Percentiles rank a stretch among this genome's conserved stretches.
Evolutionary conservation across 257 asterid genomes (phyloP).

Genomic region (Ilex aquifolium): DNA sequence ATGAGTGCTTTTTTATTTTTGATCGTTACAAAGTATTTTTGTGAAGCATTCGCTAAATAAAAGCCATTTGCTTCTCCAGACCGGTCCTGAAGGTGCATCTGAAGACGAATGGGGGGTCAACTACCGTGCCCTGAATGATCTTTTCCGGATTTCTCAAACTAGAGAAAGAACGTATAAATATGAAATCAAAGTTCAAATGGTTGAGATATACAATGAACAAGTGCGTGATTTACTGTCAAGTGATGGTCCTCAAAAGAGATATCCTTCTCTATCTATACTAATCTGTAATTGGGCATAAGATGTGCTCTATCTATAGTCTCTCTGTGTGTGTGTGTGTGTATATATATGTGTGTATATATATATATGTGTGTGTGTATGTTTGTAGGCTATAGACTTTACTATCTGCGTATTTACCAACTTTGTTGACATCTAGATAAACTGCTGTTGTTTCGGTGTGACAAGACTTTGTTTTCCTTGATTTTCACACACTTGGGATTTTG

Average conservation of each 20-base stretch:
- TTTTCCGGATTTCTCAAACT: constrained; percentile 61
- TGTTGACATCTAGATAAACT: too few species aligned
- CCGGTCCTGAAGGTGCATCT: constrained; percentile 78
- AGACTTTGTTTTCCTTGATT: constrained; percentile 52
- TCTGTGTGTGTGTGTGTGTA: too few species aligned
- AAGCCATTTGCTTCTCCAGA: constrained; percentile 33
- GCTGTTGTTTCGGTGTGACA: background rate
- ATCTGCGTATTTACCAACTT: too few species aligned
- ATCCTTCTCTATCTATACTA: constrained; percentile 39
- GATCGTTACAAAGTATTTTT: too few species aligned
- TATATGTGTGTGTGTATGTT: too few species aligned
- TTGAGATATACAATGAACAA: constrained; percentile 93
- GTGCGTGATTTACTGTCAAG: constrained; percentile 86
- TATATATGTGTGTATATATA: too few species aligned
- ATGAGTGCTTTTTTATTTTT: constrained; percentile 7
- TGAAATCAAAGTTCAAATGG: constrained; percentile 89
- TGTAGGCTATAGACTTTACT: too few species aligned
- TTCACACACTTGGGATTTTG: constrained; percentile 80
- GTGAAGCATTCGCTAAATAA: constrained; percentile 10
- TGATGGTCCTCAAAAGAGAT: constrained; percentile 63
- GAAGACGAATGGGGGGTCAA: constrained; percentile 96
- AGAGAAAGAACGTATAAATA: constrained; percentile 50
- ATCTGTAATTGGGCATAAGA: too few species aligned
- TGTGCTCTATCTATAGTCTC: too few species aligned
- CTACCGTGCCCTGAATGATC: constrained; percentile 81